Base-by-base conservation (phyloP, 163 green algal species). In the Coccomyxa subellipsoidea region DNA sequence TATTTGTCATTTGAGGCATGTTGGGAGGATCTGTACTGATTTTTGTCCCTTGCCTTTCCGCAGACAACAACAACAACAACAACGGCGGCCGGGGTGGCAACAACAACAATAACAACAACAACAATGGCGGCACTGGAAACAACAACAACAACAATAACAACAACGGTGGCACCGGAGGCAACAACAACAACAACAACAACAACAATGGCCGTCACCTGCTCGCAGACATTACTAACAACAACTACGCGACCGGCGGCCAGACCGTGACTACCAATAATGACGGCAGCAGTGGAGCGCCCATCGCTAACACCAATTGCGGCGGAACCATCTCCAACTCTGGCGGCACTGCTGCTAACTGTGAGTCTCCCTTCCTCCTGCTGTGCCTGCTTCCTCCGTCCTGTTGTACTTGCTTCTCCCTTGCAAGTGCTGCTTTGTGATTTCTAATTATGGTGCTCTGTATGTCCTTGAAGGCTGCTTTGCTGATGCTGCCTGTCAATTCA, bases 61-160 rank as follows among this genome's bases (percentile, higher is more conserved):
- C n/a, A n/a, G n/a, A 36, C 3, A 34, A 59, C 4, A 59, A 59
- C 47, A 73, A 73, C 47, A 59, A 59, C 47, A 59, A 59, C 47
- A 18, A 18, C 5, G 47, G 47, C 47, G 21, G 47, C 15, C 15
- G 47, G 0, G 47, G 47, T 1, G 23, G 23, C 47, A 59, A 59
- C 47, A 59, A 59, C 47, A 59, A 59, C 47, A 59, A 59, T 34
- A 73, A 73, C 66, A 73, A 73, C 66, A 73, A 73, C 66, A 34
- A 34, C n/a, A 34, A 34, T 12, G 27, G n/a, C 66, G 66, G 66
- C 27, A 18, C 1, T 3, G n/a, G n/a, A 18, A n/a, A 73, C 66
- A 73, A 73, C 66, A 73, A 73, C 66, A 73, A 34, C n/a, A 34
- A 73, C 10, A 32, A 32, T 12, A 32, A 36, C 66, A 36, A 32